Evolutionary conservation across 2,329 filamentous ascomycete genomes (phyloP), one percentile per base, ranked within the genome.

Genomic region (Arthrobotrys conoides): DNA sequence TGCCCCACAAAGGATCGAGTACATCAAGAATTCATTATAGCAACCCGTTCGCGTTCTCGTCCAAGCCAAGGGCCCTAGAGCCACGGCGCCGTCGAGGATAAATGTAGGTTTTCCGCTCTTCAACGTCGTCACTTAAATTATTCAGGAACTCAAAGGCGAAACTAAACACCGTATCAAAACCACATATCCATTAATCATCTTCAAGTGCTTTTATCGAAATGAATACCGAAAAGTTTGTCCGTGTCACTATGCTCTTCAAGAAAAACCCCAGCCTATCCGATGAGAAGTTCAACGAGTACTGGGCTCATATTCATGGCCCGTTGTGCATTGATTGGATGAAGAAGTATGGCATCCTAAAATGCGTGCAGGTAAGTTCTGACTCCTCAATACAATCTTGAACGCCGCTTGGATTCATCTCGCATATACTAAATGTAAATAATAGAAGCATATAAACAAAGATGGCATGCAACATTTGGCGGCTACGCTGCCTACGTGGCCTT

Each of bases 361-460:
- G 77, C 61, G 57, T 57, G 6, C 80, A 91, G 80, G 91, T 94
- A 88, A 30, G 27, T 30, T 30, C 27, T 30, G 6, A 30, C 27
- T 30, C 27, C 6, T 30, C 3, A 30, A 6, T 30, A 30, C 27
- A 3, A 30, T 30, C 6, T 6, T 6, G 6, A 30, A 30, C 27
- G 27, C 27, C 27, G 27, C 27, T 30, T 30, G 6, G 27, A 6
- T 6, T 30, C 27, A 3, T 30, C 27, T 30, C 27, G 27, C 27
- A 30, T 30, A 30, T 30, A 3, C 27, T 30, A 30, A 30, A 6
- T n/a, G 27, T 41, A 41, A n/a, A n/a, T 41, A 41, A 14, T n/a
- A 41, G 38, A 41, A 41, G 3, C 69, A 72, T 10, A 36, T 72
- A 1, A 30, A 66, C n/a, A 72, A 48, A 41, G 12, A 9, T 22